These are phyloP conservation scores for Amauroascus niger DNA, from an alignment of 2,329 filamentous ascomycete species.

Conservation along the genomic window DNA sequence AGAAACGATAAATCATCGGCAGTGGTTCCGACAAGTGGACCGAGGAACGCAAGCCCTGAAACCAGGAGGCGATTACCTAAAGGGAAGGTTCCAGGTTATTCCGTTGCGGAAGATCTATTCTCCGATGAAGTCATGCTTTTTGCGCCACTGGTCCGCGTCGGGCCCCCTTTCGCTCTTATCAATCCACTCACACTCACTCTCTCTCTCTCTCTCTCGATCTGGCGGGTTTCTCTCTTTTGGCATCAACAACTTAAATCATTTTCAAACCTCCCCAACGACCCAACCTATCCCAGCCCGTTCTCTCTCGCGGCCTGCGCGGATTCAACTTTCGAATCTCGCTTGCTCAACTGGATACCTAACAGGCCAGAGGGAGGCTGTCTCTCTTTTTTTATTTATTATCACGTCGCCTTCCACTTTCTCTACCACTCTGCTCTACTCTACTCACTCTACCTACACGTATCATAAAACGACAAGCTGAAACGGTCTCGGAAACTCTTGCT, in stretches of 20 bases:
- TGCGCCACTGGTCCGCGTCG: not conserved
- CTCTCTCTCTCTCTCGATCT: too few relatives aligned
- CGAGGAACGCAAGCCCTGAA: too few relatives aligned
- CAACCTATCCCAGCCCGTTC: not conserved
- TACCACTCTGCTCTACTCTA: not conserved
- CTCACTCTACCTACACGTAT: not conserved
- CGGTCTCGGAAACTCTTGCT: not conserved
- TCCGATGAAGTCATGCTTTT: constrained; percentile 6
- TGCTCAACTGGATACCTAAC: not conserved
- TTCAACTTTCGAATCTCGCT: not conserved
- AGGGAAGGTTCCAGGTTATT: too few relatives aligned
- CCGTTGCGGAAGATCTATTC: not conserved
- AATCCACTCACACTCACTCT: too few relatives aligned
- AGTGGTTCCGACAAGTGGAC: too few relatives aligned
- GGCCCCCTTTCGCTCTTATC: not conserved
- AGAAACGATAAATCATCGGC: too few relatives aligned
- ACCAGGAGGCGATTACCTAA: too few relatives aligned
- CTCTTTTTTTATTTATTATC: not conserved
- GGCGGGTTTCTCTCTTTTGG: too few relatives aligned
- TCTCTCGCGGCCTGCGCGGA: not conserved
- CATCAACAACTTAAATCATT: too few relatives aligned
- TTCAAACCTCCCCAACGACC: not conserved
- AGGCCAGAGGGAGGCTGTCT: not conserved
- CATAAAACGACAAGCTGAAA: not conserved
- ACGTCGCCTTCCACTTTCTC: not conserved